Evolutionary conservation across 2,329 filamentous ascomycete genomes (phyloP).

Genomic region (Paraconiothyrium brasiliense): DNA sequence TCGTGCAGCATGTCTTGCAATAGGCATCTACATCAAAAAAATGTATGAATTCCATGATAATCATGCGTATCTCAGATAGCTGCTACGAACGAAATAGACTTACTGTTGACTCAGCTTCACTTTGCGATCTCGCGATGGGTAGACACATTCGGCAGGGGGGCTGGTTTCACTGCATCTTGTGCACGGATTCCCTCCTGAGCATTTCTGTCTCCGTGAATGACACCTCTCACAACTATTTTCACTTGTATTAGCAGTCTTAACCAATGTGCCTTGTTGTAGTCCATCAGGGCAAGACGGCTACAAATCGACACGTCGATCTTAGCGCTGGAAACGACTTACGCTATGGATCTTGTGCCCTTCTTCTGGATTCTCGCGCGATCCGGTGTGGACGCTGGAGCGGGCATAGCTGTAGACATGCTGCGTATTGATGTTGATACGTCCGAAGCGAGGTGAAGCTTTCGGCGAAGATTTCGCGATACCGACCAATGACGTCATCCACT

Average conservation of each 20-base stretch:
- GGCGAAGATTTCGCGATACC: conserved; percentile 1
- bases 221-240: conserved; percentile 4
- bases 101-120: conserved; percentile 17
- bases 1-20: no score
- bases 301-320: no score
- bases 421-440: not conserved
- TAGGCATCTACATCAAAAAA: not conserved
- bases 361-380: not conserved
- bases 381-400: not conserved
- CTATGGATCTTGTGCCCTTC: conserved; percentile 5
- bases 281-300: not conserved
- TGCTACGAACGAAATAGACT: not conserved
- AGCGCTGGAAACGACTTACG: not conserved
- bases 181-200: conserved; percentile 7
- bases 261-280: not conserved
- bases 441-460: not conserved
- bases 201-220: conserved; percentile 12
- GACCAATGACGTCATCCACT: not conserved
- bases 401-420: conserved; percentile 2
- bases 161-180: conserved; percentile 4
- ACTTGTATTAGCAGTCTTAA: not conserved
- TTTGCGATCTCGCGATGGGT: conserved; percentile 12
- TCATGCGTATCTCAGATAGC: not conserved
- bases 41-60: not conserved
- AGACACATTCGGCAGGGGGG: conserved; percentile 5